Percentiles rank a stretch among this genome's conserved stretches.
phyloP scores from a whole-genome alignment of 345 rosid species.

The Acer negundo region DNA sequence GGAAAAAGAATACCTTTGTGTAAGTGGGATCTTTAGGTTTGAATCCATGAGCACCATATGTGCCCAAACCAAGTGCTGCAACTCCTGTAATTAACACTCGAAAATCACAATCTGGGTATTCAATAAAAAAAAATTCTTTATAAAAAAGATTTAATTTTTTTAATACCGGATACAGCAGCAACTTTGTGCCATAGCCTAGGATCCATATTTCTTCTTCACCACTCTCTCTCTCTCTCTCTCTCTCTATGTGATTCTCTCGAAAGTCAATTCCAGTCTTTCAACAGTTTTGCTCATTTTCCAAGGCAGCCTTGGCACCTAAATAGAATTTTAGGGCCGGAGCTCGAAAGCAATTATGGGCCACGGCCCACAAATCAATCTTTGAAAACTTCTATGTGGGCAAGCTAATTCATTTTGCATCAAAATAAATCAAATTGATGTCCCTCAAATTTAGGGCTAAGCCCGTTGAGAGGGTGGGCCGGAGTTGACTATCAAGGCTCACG shows the following conservation, averaged over 20 bases:
- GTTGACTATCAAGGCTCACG: no score
- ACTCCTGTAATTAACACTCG: constrained; percentile 48
- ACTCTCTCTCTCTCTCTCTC: no score
- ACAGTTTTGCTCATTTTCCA: neutral
- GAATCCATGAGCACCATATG: constrained; percentile 84
- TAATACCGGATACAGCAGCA: constrained; percentile 78
- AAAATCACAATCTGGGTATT: constrained; percentile 1
- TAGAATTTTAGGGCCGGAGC: neutral
- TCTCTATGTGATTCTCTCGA: neutral
- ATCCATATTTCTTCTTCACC: constrained; percentile 43
- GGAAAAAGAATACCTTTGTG: constrained; percentile 57
- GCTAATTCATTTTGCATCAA: no score
- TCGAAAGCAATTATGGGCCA: neutral
- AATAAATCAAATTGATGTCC: no score
- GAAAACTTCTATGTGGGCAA: neutral
- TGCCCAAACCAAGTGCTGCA: constrained; percentile 89
- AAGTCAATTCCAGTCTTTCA: neutral
- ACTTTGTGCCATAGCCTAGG: constrained; percentile 83
- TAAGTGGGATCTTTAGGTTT: constrained; percentile 76
- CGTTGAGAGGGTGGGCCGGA: no score
- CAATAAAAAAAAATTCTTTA: neutral
- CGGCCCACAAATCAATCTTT: neutral
- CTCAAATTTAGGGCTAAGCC: no score
- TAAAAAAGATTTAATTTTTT: neutral
- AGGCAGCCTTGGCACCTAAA: neutral